These are phyloP conservation scores for Castanospermum australe DNA, from an alignment of 306 rosid species.

Conservation along the genomic window DNA sequence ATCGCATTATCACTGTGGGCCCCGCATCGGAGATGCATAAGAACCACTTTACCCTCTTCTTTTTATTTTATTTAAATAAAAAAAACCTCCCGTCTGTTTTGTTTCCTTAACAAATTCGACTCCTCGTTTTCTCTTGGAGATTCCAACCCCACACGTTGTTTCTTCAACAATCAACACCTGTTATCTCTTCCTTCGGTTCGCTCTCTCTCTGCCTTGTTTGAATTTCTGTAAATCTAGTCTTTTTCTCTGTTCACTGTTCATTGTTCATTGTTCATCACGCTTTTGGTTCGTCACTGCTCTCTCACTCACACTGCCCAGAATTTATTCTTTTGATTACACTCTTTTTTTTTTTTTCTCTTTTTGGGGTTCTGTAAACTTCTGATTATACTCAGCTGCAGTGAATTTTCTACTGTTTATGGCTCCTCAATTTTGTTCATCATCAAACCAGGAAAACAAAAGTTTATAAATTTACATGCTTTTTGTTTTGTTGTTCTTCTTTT, in stretches of 20 bases:
- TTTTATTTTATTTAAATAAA: neutral
- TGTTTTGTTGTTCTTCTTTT: neutral
- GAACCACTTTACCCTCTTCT: neutral
- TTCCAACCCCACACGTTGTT: slow-evolving; percentile 19
- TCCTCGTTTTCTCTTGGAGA: neutral
- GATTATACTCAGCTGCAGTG: neutral
- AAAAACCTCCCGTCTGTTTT: neutral
- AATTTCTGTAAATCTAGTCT: neutral
- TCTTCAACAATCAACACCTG: neutral
- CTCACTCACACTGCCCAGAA: neutral
- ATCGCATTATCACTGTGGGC: neutral
- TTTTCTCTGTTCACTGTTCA: neutral
- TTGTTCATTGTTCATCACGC: neutral
- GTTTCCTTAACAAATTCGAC: neutral
- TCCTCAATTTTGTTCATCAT: neutral
- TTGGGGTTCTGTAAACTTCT: neutral
- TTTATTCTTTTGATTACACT: neutral
- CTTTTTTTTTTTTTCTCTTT: neutral
- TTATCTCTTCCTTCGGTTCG: neutral
- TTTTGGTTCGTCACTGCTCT: neutral
- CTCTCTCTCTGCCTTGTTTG: neutral
- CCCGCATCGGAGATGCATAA: neutral
- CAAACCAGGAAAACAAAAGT: neutral
- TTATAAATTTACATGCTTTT: neutral
- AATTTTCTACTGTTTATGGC: neutral